Evolutionary conservation across 2,329 filamentous ascomycete genomes (phyloP), one percentile per base, ranked within the genome.

Genomic region (Cladophialophora carrionii): DNA sequence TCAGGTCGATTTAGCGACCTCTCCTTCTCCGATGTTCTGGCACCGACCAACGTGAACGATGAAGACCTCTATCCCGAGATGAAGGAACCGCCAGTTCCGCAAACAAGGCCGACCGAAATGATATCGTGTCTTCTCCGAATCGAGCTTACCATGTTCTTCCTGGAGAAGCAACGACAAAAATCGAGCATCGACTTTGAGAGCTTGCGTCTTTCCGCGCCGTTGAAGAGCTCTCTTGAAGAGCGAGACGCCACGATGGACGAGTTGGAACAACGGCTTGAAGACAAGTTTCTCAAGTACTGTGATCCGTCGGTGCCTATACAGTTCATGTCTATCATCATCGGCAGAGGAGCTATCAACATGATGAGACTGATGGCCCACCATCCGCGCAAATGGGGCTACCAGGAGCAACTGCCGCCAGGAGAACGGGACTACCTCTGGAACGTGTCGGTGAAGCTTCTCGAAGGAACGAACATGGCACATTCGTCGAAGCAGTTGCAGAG

Each of bases 81-180:
- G 71, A 79, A 74, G 2, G 80, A 83, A 59, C 67, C 75, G 1
- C 85, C 85, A 0, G 67, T 72, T 17, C 76, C 82, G 22, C 79
- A 79, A 22, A 60, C 57, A 88, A 71, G 79, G 81, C 79, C 78
- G 34, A 85, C 85, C 0, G 85, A 87, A 49, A 10, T 78, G 87
- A 67, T 82, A 84, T 3, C 84, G 83, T 4, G 87, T 88, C 71
- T 85, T 86, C 64, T 85, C 87, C 71, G 86, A 84, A 1, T 84
- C 83, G 52, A 86, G 87, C 66, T 83, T 83, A 9, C 84, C 82
- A 1, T 86, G 88, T 59, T 74, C 80, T 12, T 80, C 84, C 62
- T 63, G 58, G 62, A 70, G 41, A 70, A 69, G 60, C 43, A 63
- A 24, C 14, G 24, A 17, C 24, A 67, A 48, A 67, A 64, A 31